phyloP scores from a whole-genome alignment of 345 rosid species.

The Raphanus raphanistrum region DNA sequence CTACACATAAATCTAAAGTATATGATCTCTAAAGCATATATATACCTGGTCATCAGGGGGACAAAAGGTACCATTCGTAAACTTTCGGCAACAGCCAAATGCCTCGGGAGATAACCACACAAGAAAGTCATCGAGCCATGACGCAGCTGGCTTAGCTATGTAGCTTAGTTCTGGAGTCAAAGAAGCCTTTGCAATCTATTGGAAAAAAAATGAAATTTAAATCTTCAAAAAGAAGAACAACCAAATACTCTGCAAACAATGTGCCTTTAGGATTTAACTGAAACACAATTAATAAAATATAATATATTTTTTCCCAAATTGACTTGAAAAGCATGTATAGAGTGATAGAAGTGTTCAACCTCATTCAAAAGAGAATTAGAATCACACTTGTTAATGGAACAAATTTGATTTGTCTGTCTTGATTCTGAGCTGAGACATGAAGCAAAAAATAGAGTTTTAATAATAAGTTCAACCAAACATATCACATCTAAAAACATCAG shows the following conservation, averaged over 20 bases:
- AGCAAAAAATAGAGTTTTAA: conserved; percentile 28
- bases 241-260: neutral
- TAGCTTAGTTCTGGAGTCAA: conserved; percentile 76
- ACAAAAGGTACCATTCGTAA: conserved; percentile 86
- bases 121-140: conserved; percentile 98
- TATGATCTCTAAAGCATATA: neutral
- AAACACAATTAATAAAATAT: too few relatives aligned
- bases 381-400: conserved; percentile 94
- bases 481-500: conserved; percentile 1
- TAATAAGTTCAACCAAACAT: conserved; percentile 26
- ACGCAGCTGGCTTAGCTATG: conserved; percentile 99
- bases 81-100: conserved; percentile 95
- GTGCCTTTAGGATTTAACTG: too few relatives aligned
- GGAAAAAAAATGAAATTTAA: neutral
- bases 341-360: conserved; percentile 45
- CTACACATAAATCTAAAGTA: neutral
- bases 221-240: too few relatives aligned
- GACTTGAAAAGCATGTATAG: too few relatives aligned
- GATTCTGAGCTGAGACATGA: conserved; percentile 79
- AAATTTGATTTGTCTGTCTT: conserved; percentile 80
- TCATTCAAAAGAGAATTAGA: conserved; percentile 85
- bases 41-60: conserved; percentile 95
- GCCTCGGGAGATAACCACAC: conserved; percentile 99
- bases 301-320: too few relatives aligned
- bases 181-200: conserved; percentile 83